phyloP scores from a whole-genome alignment of 169 alveolate genomes.

The Plasmodium falciparum region DNA sequence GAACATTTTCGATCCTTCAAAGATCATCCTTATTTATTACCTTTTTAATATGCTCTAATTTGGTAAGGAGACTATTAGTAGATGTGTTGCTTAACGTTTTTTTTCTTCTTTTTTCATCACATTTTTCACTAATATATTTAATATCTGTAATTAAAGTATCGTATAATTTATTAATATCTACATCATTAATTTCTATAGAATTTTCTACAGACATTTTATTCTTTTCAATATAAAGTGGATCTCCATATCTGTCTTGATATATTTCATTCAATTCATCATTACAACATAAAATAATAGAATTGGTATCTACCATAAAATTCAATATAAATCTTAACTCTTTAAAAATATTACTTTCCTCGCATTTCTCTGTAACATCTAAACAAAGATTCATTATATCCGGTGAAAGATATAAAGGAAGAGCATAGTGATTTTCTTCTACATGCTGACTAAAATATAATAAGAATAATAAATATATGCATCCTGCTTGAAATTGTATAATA shows the following conservation, averaged over 20 bases:
- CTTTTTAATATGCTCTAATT: constrained; percentile 16
- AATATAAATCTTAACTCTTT: constrained; percentile 55
- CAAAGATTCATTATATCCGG: constrained; percentile 27
- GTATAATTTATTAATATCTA: constrained; percentile 9
- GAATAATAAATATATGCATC: constrained; percentile 60
- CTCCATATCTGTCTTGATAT: constrained; percentile 73
- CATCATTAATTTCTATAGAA: constrained; percentile 41
- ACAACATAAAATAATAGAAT: constrained; percentile 46
- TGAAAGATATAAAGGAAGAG: constrained; percentile 48
- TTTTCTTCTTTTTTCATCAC: constrained; percentile 38
- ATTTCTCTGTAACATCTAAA: constrained; percentile 45
- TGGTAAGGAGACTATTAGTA: constrained; percentile 15
- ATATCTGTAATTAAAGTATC: constrained; percentile 19
- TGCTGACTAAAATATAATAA: constrained; percentile 68
- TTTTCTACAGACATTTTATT: constrained; percentile 52
- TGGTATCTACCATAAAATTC: constrained; percentile 71
- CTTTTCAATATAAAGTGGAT: constrained; percentile 53
- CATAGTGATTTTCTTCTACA: constrained; percentile 32
- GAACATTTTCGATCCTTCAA: no score
- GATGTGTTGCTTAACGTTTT: constrained; percentile 51
- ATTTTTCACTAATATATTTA: constrained; percentile 30
- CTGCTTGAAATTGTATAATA: constrained; percentile 41
- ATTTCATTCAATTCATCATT: constrained; percentile 38
- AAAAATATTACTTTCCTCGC: constrained; percentile 33
- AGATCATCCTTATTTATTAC: constrained; percentile 16